phyloP scores from a whole-genome alignment of 2,329 filamentous ascomycete genomes.

The Sarocladium oryzae region DNA sequence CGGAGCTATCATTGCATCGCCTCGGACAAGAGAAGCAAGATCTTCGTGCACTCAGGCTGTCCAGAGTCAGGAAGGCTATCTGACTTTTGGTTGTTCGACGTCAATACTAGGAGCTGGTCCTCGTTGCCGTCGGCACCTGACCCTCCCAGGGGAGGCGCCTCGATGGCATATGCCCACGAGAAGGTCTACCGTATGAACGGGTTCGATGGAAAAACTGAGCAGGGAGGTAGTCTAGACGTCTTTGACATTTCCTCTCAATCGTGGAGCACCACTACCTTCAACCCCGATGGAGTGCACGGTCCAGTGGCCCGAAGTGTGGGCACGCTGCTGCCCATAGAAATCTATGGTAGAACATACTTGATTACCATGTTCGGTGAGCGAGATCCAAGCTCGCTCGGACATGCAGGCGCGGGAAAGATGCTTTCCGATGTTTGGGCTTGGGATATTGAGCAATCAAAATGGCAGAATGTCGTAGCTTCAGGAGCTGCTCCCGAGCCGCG shows the following conservation, averaged over 20 bases:
- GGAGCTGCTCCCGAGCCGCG: constrained; percentile 23
- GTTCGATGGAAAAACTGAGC: constrained; percentile 54
- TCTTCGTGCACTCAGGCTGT: constrained; percentile 58
- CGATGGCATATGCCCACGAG: constrained; percentile 28
- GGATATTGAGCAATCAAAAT: constrained; percentile 23
- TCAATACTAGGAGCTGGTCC: constrained; percentile 40
- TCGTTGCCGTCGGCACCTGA: constrained; percentile 45
- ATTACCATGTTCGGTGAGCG: constrained; percentile 34
- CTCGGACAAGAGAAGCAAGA: constrained; percentile 29
- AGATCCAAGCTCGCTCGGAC: constrained; percentile 30
- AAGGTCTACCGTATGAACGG: constrained; percentile 56
- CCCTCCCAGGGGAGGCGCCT: constrained; percentile 38
- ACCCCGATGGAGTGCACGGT: constrained; percentile 20
- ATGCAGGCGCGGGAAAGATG: constrained; percentile 35
- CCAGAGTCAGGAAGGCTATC: constrained; percentile 47
- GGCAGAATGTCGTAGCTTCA: constrained; percentile 20
- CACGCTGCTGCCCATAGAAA: constrained; percentile 18
- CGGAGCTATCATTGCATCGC: constrained; percentile 52
- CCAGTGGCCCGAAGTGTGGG: constrained; percentile 26
- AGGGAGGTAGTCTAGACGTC: constrained; percentile 51
- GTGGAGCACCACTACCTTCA: constrained; percentile 21
- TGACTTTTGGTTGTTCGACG: constrained; percentile 55
- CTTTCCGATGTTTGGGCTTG: constrained; percentile 34
- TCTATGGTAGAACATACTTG: constrained; percentile 19
- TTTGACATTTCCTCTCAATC: constrained; percentile 17